Base-by-base conservation (phyloP, 2,329 filamentous ascomycete genomes). In the Fusarium agapanthi region DNA sequence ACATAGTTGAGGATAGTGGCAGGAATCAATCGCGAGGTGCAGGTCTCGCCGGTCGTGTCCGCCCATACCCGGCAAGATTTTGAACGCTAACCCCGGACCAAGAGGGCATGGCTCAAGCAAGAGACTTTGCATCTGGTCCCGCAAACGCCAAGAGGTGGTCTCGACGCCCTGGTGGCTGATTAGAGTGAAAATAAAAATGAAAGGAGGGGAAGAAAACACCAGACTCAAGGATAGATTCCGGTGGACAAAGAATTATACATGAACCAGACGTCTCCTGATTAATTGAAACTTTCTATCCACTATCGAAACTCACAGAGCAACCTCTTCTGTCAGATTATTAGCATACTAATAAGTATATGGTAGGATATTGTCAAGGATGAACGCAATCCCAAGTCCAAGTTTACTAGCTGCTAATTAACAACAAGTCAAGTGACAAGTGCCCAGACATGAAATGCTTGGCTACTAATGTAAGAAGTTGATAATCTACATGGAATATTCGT, bases 11-110 rank as follows among this genome's bases (percentile, higher is more conserved):
- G 38, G 56, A 44, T 45, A 45, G 28, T 40, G 47, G 44, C 53
- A 43, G 60, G 64, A 45, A 59, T 64, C 63, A 68, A 47, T 48
- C 44, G 47, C 41, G 37, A 62, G 63, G 22, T 65, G 32, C 61
- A 55, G 63, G 56, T 32, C 69, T 61, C 71, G 67, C 73, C 41
- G 65, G 56, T 30, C 54, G 54, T 53, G 51, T 45, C 61, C 67
- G 50, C 56, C 55, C 48, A 61, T 60, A 66, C 45, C 70, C 59
- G 67, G 64, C 45, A 62, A 44, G 60, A 64, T 50, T 72, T 70
- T 70, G 61, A 68, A 70, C 73, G 65, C 69, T 71, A 65, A 71
- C 37, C 61, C 73, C 62, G 55, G 71, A 65, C 65, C 41, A 74
- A 60, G 22, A 50, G 56, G 24, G n/a, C 32, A 71, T 59, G 45